Evolutionary conservation across 2,329 filamentous ascomycete genomes (phyloP).

Genomic region (Diaporthe velutina): DNA sequence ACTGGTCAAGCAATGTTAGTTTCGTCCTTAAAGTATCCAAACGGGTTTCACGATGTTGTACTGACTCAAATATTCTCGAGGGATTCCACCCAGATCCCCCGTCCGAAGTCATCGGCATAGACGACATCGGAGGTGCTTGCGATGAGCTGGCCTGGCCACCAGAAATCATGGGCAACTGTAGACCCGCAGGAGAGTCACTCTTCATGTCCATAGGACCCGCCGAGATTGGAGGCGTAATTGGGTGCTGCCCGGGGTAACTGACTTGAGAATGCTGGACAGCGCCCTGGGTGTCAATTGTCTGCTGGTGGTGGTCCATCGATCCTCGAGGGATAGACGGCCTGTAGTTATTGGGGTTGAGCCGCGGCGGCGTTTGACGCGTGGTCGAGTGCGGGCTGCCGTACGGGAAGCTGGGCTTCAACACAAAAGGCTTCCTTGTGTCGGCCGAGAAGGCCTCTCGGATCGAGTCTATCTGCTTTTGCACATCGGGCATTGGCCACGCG

Average conservation of each 20-base stretch:
- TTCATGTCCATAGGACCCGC: constrained; percentile 79
- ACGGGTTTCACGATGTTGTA: constrained; percentile 42
- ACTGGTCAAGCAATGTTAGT: constrained; percentile 59
- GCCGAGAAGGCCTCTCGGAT: constrained; percentile 92
- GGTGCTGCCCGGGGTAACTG: constrained; percentile 74
- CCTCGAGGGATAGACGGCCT: constrained; percentile 58
- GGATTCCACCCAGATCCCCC: constrained; percentile 85
- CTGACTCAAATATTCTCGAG: constrained; percentile 90
- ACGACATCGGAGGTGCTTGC: constrained; percentile 65
- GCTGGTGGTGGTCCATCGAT: constrained; percentile 66
- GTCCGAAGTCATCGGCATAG: constrained; percentile 66
- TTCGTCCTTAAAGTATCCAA: constrained; percentile 33
- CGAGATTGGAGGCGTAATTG: constrained; percentile 86
- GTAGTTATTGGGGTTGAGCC: constrained; percentile 57
- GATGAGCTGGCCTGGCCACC: constrained; percentile 60
- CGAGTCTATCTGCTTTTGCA: constrained; percentile 90
- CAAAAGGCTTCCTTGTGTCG: constrained; percentile 86
- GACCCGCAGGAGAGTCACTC: constrained; percentile 77
- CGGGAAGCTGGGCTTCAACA: constrained; percentile 88
- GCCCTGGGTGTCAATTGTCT: constrained; percentile 65
- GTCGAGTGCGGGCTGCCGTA: constrained; percentile 82
- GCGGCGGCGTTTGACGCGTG: constrained; percentile 73
- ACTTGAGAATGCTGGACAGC: constrained; percentile 68
- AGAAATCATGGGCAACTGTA: constrained; percentile 77
- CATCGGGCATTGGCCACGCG: constrained; percentile 89